Percentiles rank a stretch among this genome's conserved stretches.
phyloP scores from a whole-genome alignment of 2,329 filamentous ascomycete genomes.

The Dothiorella sarmentorum region DNA sequence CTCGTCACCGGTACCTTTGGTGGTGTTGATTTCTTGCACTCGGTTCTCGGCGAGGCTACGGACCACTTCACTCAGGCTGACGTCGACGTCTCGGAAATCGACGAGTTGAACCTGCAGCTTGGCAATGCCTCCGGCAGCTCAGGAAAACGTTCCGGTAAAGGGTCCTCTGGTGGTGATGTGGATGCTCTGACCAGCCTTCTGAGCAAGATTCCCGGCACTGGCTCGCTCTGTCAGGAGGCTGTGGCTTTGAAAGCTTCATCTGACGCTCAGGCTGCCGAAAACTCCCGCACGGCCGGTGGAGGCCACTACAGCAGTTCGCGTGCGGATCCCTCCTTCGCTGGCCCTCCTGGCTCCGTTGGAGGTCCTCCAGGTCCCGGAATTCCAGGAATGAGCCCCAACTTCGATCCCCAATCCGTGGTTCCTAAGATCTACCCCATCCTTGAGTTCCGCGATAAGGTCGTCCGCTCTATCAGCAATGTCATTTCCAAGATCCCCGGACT shows the following conservation, averaged over 20 bases:
- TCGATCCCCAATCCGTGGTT: conserved; percentile 57
- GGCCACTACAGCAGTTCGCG: conserved; percentile 36
- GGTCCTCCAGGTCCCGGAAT: conserved; percentile 52
- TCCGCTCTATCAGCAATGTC: conserved; percentile 77
- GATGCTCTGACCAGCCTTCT: conserved; percentile 65
- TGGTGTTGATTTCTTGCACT: conserved; percentile 50
- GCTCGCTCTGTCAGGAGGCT: conserved; percentile 47
- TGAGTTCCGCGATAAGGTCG: conserved; percentile 89
- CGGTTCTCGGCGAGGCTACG: conserved; percentile 48
- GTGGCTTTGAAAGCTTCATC: conserved; percentile 45
- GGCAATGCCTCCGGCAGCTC: conserved; percentile 36
- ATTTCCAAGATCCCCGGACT: conserved; percentile 91
- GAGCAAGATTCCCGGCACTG: conserved; percentile 65
- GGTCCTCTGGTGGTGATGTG: conserved; percentile 31
- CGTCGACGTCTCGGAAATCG: conserved; percentile 38
- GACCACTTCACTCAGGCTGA: conserved; percentile 48
- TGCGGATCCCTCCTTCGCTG: conserved; percentile 37
- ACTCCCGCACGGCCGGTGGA: conserved; percentile 38
- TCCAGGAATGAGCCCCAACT: conserved; percentile 69
- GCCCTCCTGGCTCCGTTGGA: conserved; percentile 43
- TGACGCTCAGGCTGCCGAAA: conserved; percentile 45
- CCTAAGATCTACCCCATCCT: conserved; percentile 88
- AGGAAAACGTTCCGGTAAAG: conserved; percentile 31
- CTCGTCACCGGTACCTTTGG: conserved; percentile 56
- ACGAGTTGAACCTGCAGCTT: conserved; percentile 45